A percentile compares a stretch with the other conserved stretches of the same genome.
phyloP scores from a whole-genome alignment of 2,329 filamentous ascomycete species.

The Pleurostoma richardsiae region DNA sequence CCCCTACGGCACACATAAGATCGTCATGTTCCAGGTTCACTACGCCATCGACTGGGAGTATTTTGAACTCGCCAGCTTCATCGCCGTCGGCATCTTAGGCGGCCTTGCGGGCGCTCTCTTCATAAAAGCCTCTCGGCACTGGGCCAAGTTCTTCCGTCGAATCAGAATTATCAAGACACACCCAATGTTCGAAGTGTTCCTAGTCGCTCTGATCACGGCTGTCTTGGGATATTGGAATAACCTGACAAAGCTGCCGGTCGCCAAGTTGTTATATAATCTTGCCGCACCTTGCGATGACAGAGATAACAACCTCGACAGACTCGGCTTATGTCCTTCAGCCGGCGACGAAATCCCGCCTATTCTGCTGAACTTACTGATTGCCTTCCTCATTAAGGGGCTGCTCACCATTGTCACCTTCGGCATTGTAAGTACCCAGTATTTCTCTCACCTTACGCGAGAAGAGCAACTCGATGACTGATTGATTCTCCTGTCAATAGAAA shows the following conservation, averaged over 20 bases:
- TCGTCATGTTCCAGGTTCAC: constrained; percentile 92
- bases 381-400: constrained; percentile 85
- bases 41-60: constrained; percentile 90
- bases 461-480: background rate
- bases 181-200: constrained; percentile 79
- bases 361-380: constrained; percentile 64
- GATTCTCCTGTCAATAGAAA: constrained; percentile 46
- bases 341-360: constrained; percentile 75
- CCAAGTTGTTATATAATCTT: constrained; percentile 84
- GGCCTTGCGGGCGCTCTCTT: constrained; percentile 85
- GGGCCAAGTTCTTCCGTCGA: constrained; percentile 84
- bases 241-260: constrained; percentile 83
- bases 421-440: constrained; percentile 48
- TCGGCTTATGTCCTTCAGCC: constrained; percentile 72
- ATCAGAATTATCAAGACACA: constrained; percentile 74
- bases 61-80: constrained; percentile 83
- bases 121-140: constrained; percentile 89
- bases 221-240: constrained; percentile 89
- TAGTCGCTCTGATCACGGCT: constrained; percentile 83
- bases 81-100: constrained; percentile 80
- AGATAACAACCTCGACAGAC: constrained; percentile 53
- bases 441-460: background rate
- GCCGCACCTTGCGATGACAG: constrained; percentile 80
- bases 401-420: constrained; percentile 90
- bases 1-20: constrained; percentile 92